Conservation (phyloP, 192 early-diverging fungal species). For the Coemansia sp. region DNA sequence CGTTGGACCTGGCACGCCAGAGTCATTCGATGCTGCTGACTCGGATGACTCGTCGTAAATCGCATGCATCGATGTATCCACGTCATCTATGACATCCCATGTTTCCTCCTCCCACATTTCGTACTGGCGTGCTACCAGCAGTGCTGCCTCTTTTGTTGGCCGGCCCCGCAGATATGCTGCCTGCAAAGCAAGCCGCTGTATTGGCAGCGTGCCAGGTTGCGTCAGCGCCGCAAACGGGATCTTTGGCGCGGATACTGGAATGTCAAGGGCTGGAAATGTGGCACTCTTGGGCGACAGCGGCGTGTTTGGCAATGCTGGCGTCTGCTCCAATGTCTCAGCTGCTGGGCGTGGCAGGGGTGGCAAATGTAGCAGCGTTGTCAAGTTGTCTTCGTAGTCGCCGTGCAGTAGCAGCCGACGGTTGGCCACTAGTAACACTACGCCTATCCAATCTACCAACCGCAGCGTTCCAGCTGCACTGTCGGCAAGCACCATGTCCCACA, state of each 20-base stretch:
- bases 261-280: neutral
- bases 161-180: slow-evolving; percentile 64
- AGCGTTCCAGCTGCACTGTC: slow-evolving; percentile 66
- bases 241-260: neutral
- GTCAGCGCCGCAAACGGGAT: slow-evolving; percentile 17
- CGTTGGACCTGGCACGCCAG: neutral
- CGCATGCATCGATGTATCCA: neutral
- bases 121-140: slow-evolving; percentile 62
- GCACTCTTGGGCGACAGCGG: slow-evolving; percentile 17
- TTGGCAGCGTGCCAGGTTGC: slow-evolving; percentile 15
- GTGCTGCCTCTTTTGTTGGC: slow-evolving; percentile 54
- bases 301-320: slow-evolving; percentile 29
- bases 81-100: slow-evolving; percentile 30
- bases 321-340: slow-evolving; percentile 31
- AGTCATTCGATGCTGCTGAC: neutral
- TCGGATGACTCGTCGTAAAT: neutral
- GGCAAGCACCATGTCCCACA: slow-evolving; percentile 94
- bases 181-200: slow-evolving; percentile 61
- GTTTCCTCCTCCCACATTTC: slow-evolving; percentile 45
- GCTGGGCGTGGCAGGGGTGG: slow-evolving; percentile 55
- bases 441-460: slow-evolving; percentile 80
- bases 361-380: slow-evolving; percentile 64
- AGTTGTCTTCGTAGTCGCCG: slow-evolving; percentile 64
- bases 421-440: slow-evolving; percentile 69
- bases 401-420: slow-evolving; percentile 61